Percentiles rank a stretch among this genome's conserved stretches.
Evolutionary conservation across 805 yeast genomes (phyloP).

Genomic region (Suhomyces sp.): DNA sequence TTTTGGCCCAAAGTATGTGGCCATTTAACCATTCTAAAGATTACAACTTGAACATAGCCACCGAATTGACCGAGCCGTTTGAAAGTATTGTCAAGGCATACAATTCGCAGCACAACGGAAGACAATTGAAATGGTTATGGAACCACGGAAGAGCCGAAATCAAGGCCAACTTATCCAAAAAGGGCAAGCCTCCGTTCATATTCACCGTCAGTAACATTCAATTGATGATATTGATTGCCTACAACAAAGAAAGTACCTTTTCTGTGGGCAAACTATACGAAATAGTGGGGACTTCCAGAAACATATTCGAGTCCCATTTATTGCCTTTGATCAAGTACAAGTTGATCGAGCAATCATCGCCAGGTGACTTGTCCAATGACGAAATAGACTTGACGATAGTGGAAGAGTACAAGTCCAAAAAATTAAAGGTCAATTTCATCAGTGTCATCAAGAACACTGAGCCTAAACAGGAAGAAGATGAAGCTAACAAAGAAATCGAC

Average conservation of each 20-base stretch:
- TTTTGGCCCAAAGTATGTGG: constrained; percentile 90
- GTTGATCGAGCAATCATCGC: constrained; percentile 64
- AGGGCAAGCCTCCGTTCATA: constrained; percentile 75
- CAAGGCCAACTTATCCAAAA: constrained; percentile 77
- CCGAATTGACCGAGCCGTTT: constrained; percentile 60
- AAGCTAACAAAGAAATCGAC: constrained; percentile 74
- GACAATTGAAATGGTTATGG: constrained; percentile 96
- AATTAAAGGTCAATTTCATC: constrained; percentile 77
- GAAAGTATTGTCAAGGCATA: constrained; percentile 69
- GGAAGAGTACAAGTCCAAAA: constrained; percentile 79
- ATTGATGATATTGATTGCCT: constrained; percentile 82
- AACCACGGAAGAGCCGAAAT: constrained; percentile 89
- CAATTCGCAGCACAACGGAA: constrained; percentile 72
- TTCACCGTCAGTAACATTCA: constrained; percentile 85
- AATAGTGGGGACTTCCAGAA: constrained; percentile 63
- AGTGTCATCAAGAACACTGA: constrained; percentile 53
- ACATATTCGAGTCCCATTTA: constrained; percentile 71
- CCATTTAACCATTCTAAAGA: constrained; percentile 54
- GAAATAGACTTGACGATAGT: constrained; percentile 68
- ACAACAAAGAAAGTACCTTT: constrained; percentile 62
- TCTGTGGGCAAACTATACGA: constrained; percentile 60
- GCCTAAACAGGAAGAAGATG: constrained; percentile 66
- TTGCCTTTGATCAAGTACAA: constrained; percentile 77
- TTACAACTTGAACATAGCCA: constrained; percentile 56
- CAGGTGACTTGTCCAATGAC: constrained; percentile 42